Evolutionary conservation across 352 stramenopile genomes (phyloP), one percentile per base, ranked within the genome.

Genomic region (Phytophthora tentaculata): DNA sequence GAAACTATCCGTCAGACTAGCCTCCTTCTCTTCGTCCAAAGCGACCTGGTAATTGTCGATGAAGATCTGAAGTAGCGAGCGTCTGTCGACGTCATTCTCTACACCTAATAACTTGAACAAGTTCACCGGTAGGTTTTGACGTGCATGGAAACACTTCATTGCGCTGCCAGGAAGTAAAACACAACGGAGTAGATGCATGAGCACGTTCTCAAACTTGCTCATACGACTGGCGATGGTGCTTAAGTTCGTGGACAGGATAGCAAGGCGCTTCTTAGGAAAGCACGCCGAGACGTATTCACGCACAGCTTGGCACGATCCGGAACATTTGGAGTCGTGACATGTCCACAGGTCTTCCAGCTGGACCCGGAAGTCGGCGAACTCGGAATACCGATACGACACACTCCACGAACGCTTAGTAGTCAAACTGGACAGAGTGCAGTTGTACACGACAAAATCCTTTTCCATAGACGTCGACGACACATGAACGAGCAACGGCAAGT

Each of bases 1-100:
- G 64, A 80, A 71, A 53, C 72, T 83, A 13, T 72, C 54, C 28
- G 64, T 57, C 32, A 79, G 58, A 41, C 60, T 73, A 0, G 64
- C 57, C 24, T 57, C 60, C 10, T 32, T 58, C 23, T 37, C 56
- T 14, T 56, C 60, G 28, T 76, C 77, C 35, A 77, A 45, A 9
- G 52, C 37, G 10, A 32, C 16, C 35, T 83, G 59, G 67, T 77
- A 80, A 62, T 88, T 87, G 69, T 90, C 84, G 28, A 92, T 72
- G 61, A 86, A 90, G 39, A 90, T 79, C 65, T 92, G 81, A 14
- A 92, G 71, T 51, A 92, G 70, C 50, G 84, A 90, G 14, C 84
- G 81, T 37, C 72, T 77, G 49, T 90, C 80, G 23, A 62, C 64
- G 16, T 71, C 71, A 37, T 85, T 66, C 41, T 77, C 43, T n/a